Evolutionary conservation across 1,139 yeast species (phyloP).

Genomic region (Magnusiomyces sp.): DNA sequence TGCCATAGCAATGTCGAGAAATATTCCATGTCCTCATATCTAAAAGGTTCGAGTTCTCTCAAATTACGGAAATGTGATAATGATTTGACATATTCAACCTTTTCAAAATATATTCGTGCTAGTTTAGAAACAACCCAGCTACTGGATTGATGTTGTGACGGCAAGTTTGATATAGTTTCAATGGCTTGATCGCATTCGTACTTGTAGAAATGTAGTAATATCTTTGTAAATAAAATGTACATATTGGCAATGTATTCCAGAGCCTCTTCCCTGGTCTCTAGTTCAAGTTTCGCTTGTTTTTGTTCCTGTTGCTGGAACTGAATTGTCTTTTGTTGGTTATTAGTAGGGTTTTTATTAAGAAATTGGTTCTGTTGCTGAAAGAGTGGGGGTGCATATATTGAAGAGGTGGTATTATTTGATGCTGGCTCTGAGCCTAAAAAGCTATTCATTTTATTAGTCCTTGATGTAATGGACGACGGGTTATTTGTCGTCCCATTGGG

Average conservation of each 20-base stretch:
- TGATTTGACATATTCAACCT: conserved; percentile 75
- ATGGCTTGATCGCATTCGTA: conserved; percentile 81
- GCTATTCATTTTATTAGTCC: not conserved
- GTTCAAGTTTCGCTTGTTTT: too few relatives aligned
- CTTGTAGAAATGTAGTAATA: conserved; percentile 52
- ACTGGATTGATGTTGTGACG: conserved; percentile 52
- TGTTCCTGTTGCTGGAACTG: too few relatives aligned
- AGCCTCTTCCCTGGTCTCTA: not conserved
- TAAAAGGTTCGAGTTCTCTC: conserved; percentile 64
- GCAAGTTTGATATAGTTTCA: conserved; percentile 52
- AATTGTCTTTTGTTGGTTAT: not conserved
- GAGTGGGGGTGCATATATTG: too few relatives aligned
- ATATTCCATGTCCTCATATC: conserved; percentile 83
- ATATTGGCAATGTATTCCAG: conserved; percentile 35
- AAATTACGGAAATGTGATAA: conserved; percentile 54
- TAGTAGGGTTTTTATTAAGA: not conserved
- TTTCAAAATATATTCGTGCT: conserved; percentile 79
- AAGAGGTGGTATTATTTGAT: too few relatives aligned
- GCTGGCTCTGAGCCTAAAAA: too few relatives aligned
- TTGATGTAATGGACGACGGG: not conserved
- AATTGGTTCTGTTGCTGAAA: not conserved
- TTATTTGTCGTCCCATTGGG: too few relatives aligned
- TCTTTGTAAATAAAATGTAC: conserved; percentile 56
- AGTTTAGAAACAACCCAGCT: conserved; percentile 33
- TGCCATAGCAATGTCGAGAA: conserved; percentile 93